Evolutionary conservation across 371 early-diverging fungal genomes (phyloP).

Genomic region (Syncephalastrum sp.): DNA sequence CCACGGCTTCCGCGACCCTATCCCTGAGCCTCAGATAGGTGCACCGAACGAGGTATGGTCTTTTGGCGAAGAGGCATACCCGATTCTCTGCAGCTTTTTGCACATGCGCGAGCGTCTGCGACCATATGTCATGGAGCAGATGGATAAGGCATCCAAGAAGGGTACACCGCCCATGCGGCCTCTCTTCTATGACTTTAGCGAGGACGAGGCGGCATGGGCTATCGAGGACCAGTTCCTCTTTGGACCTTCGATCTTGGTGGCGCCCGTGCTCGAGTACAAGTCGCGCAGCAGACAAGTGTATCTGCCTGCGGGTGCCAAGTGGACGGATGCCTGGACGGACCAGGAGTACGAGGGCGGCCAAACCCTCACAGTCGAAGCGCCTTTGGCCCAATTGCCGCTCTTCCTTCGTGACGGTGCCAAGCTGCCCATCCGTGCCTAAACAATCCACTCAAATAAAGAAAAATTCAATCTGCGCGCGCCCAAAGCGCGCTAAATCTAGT

Average conservation of each 20-base stretch:
- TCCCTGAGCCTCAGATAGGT: constrained; percentile 14
- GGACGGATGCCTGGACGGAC: constrained; percentile 47
- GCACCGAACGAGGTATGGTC: constrained; percentile 19
- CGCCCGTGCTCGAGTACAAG: constrained; percentile 33
- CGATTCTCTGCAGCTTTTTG: constrained; percentile 14
- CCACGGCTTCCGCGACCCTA: constrained; percentile 21
- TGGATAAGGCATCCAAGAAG: constrained; percentile 17
- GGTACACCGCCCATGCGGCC: constrained; percentile 55
- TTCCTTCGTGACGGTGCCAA: constrained; percentile 32
- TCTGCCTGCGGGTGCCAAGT: constrained; percentile 32
- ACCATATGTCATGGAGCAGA: constrained; percentile 20
- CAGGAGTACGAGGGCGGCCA: constrained; percentile 31
- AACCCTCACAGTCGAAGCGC: constrained; percentile 33
- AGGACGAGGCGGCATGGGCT: constrained; percentile 28
- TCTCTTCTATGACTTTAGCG: constrained; percentile 42
- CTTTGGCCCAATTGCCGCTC: constrained; percentile 37
- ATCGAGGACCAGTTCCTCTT: constrained; percentile 38
- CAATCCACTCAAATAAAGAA: background rate
- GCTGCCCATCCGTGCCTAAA: constrained; percentile 11
- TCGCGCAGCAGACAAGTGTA: constrained; percentile 40
- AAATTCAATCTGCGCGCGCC: constrained; percentile 1
- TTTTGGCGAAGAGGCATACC: constrained; percentile 17
- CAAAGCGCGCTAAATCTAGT: too few relatives aligned
- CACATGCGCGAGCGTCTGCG: constrained; percentile 17
- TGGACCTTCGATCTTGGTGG: constrained; percentile 37